A percentile compares a stretch with the other conserved stretches of the same genome.
These are phyloP conservation scores for Blumeria graminis DNA, from an alignment of 2,329 filamentous ascomycete genomes.

Conservation along the genomic window DNA sequence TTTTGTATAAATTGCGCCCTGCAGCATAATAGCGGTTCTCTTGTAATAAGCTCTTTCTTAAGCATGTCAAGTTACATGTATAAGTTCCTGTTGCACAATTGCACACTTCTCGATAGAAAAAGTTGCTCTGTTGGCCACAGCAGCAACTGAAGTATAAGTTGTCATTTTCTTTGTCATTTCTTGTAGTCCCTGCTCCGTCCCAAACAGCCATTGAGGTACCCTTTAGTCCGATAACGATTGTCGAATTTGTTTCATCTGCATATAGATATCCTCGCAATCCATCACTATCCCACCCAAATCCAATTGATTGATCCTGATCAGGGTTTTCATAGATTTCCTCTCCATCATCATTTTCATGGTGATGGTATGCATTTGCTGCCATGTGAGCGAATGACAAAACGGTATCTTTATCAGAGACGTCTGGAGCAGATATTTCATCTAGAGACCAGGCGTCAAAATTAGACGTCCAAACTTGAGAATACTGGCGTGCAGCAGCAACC, in stretches of 20 bases:
- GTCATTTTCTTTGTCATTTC: constrained; percentile 93
- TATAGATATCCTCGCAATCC: constrained; percentile 84
- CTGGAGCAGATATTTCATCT: constrained; percentile 55
- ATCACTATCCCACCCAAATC: constrained; percentile 83
- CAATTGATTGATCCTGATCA: constrained; percentile 60
- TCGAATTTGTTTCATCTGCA: constrained; percentile 62
- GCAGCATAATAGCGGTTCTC: constrained; percentile 87
- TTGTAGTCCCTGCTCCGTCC: constrained; percentile 89
- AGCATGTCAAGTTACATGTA: constrained; percentile 78
- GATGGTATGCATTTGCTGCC: constrained; percentile 67
- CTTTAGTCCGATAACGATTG: constrained; percentile 78
- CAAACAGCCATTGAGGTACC: constrained; percentile 79
- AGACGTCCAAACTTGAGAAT: constrained; percentile 41
- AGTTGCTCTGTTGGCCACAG: constrained; percentile 79
- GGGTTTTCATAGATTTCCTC: constrained; percentile 54
- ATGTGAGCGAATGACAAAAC: constrained; percentile 69
- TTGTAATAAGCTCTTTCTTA: constrained; percentile 46
- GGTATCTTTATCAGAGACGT: constrained; percentile 66
- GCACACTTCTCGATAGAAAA: constrained; percentile 77
- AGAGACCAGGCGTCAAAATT: constrained; percentile 54
- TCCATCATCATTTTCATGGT: constrained; percentile 54
- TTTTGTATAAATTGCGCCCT: constrained; percentile 70
- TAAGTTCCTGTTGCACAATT: constrained; percentile 76
- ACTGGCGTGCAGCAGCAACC: constrained; percentile 44
- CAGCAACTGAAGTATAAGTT: constrained; percentile 97